A percentile compares a stretch with the other conserved stretches of the same genome.
Evolutionary conservation across 805 yeast genomes (phyloP).

Genomic region (Schizosaccharomyces octosporus): DNA sequence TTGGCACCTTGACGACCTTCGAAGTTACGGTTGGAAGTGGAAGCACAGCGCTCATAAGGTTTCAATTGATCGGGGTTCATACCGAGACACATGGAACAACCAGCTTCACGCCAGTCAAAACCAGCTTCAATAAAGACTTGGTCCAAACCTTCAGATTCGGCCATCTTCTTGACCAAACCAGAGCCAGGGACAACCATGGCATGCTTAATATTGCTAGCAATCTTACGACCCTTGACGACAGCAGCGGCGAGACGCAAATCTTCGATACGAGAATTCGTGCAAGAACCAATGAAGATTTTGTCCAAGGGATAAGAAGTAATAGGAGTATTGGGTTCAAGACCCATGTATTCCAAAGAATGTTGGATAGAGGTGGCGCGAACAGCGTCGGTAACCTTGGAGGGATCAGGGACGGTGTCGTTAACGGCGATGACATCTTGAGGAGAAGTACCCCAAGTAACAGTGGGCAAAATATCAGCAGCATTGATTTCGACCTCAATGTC

Average conservation of each 20-base stretch:
- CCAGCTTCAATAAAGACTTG: constrained; percentile 79
- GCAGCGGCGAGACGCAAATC: constrained; percentile 88
- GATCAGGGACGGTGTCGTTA: constrained; percentile 76
- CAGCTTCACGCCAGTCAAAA: constrained; percentile 98
- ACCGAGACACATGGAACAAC: constrained; percentile 98
- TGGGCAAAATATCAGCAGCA: constrained; percentile 73
- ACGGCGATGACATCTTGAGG: constrained; percentile 97
- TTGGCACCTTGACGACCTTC: constrained; percentile 97
- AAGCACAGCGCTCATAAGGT: constrained; percentile 94
- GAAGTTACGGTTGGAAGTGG: constrained; percentile 94
- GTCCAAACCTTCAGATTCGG: constrained; percentile 85
- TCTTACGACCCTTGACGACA: constrained; percentile 71
- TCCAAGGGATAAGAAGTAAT: constrained; percentile 54
- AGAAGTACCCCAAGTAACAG: constrained; percentile 98
- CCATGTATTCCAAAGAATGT: constrained; percentile 82
- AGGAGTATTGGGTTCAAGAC: constrained; percentile 61
- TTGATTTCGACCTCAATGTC: constrained; percentile 62
- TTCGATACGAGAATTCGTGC: constrained; percentile 93
- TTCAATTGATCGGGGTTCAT: constrained; percentile 94
- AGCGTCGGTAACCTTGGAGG: constrained; percentile 35
- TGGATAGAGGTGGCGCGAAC: constrained; percentile 62
- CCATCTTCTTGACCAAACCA: constrained; percentile 78
- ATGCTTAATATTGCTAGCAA: constrained; percentile 55
- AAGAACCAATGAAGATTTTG: constrained; percentile 91
- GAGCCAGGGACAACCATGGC: constrained; percentile 95